These are phyloP conservation scores for Albatrellus ellisii DNA, from an alignment of 768 basidiomycete species.

Conservation along the genomic window DNA sequence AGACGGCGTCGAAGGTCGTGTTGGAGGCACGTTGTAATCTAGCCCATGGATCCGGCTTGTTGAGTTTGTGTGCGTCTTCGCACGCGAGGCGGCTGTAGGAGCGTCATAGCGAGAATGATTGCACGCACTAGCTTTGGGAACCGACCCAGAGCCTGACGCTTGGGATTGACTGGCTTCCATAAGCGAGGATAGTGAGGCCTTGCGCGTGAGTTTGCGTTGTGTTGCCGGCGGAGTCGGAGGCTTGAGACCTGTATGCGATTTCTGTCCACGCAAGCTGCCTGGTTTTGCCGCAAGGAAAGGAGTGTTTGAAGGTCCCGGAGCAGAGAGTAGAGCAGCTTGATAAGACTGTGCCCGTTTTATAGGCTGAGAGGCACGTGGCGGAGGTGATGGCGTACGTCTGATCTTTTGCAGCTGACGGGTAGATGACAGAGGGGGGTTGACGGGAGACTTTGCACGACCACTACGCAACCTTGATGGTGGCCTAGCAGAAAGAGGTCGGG, in stretches of 20 bases:
- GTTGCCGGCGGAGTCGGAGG: constrained; percentile 57
- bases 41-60: constrained; percentile 42
- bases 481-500: constrained; percentile 31
- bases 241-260: constrained; percentile 74
- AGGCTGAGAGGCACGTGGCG: constrained; percentile 32
- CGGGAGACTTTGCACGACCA: constrained; percentile 62
- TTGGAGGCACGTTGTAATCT: constrained; percentile 62
- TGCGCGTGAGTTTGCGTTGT: constrained; percentile 51
- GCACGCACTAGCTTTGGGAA: constrained; percentile 22
- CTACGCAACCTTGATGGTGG: constrained; percentile 49
- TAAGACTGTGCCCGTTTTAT: constrained; percentile 46
- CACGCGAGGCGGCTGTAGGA: constrained; percentile 72
- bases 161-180: constrained; percentile 47
- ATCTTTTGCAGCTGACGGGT: constrained; percentile 55
- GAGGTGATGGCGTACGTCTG: constrained; percentile 57
- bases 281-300: constrained; percentile 58
- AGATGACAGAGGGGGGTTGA: constrained; percentile 57
- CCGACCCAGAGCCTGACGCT: constrained; percentile 38
- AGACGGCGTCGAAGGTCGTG: constrained; percentile 69
- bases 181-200: constrained; percentile 68
- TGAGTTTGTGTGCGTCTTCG: constrained; percentile 56
- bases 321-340: constrained; percentile 39
- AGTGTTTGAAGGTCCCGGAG: constrained; percentile 33
- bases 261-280: constrained; percentile 68
- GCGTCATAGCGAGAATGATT: constrained; percentile 52